Evolutionary conservation across 495 filamentous ascomycete species (phyloP).

Genomic region (Cudoniella acicularis): DNA sequence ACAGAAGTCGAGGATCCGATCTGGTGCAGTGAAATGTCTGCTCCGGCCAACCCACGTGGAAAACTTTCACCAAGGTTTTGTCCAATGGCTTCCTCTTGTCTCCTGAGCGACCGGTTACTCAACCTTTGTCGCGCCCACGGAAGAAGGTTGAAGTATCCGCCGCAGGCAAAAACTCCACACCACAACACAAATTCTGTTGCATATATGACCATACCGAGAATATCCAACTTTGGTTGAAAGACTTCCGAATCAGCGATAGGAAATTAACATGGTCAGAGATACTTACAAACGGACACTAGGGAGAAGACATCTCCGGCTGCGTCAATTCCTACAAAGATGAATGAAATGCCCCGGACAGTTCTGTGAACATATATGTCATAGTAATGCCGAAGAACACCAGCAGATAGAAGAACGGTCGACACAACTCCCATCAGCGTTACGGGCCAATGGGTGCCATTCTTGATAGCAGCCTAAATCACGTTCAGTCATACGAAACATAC

Average conservation of each 20-base stretch:
- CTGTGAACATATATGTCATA: conserved; percentile 55
- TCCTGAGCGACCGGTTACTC: conserved; percentile 15
- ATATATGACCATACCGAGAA: conserved; percentile 59
- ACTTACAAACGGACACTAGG: conserved; percentile 47
- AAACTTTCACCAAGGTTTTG: not conserved
- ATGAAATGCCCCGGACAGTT: conserved; percentile 61
- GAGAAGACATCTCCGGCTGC: conserved; percentile 61
- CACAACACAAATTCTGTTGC: conserved; percentile 56
- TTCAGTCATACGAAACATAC: not conserved
- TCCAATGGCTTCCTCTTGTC: not conserved
- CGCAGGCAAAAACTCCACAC: conserved; percentile 59
- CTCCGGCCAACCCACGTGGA: conserved; percentile 6
- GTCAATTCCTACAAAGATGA: conserved; percentile 63
- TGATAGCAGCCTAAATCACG: conserved; percentile 2
- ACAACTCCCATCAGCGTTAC: conserved; percentile 57
- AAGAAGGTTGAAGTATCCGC: conserved; percentile 54
- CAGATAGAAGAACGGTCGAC: conserved; percentile 52
- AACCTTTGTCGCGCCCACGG: conserved; percentile 41
- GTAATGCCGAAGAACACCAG: conserved; percentile 46
- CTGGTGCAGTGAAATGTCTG: conserved; percentile 40
- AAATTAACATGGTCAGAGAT: not conserved
- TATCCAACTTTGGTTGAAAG: conserved; percentile 51
- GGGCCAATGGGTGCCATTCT: conserved; percentile 43
- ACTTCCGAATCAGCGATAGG: conserved; percentile 22
- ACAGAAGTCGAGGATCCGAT: conserved; percentile 57